Evolutionary conservation across 2,329 filamentous ascomycete genomes (phyloP).

Genomic region (Ploettnerulaceae sp.): DNA sequence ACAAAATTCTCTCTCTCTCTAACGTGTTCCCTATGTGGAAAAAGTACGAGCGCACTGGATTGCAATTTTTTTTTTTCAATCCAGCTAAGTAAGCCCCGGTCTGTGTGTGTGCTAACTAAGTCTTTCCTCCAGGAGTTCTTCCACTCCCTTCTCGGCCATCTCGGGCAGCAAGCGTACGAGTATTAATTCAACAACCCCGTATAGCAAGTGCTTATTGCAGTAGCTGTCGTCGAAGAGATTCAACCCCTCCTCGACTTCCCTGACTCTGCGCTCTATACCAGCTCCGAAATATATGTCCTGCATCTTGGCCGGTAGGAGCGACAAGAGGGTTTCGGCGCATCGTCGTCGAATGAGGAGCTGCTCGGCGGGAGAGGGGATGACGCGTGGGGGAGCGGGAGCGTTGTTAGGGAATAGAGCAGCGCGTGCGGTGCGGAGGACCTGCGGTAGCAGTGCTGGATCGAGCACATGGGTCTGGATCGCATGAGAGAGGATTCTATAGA

Average conservation of each 20-base stretch:
- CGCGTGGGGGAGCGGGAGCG: constrained; percentile 59
- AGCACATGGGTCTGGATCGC: constrained; percentile 53
- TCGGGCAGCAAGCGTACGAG: constrained; percentile 83
- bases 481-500: constrained; percentile 46
- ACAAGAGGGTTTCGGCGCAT: constrained; percentile 57
- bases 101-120: constrained; percentile 37
- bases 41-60: too few relatives aligned
- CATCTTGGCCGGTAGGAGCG: constrained; percentile 39
- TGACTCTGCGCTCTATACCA: constrained; percentile 37
- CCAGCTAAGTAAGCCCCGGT: too few relatives aligned
- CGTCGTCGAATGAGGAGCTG: constrained; percentile 57
- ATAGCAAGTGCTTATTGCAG: constrained; percentile 89
- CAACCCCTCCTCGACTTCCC: constrained; percentile 52
- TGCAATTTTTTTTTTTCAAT: too few relatives aligned
- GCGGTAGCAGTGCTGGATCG: constrained; percentile 59
- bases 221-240: constrained; percentile 76
- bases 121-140: constrained; percentile 70
- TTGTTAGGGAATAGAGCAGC: constrained; percentile 84
- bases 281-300: constrained; percentile 35
- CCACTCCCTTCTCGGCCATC: constrained; percentile 64
- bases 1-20: constrained; percentile 6
- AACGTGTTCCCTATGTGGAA: too few relatives aligned
- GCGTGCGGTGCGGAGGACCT: constrained; percentile 65
- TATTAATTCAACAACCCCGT: constrained; percentile 73
- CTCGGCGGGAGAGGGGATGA: constrained; percentile 56